Base-by-base conservation (phyloP, 805 yeast species). In the Starmerella sp. region DNA sequence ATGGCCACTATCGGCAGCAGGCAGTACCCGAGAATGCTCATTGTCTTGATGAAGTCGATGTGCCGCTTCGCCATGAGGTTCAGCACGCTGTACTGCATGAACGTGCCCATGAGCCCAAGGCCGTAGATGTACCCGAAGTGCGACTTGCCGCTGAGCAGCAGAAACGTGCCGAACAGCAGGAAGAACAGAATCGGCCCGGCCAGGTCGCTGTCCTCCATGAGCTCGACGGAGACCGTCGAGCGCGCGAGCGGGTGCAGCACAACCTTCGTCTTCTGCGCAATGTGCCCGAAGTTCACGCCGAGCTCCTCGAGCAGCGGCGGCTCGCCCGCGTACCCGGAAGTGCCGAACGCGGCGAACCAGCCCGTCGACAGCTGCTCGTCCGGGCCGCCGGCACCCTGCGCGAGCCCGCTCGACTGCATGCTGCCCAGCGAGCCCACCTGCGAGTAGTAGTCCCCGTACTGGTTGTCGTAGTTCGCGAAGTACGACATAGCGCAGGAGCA, bases 61-160 rank as follows among this genome's bases (percentile, higher is more conserved):
- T 70, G 60, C 44, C 67, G 59, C 53, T 67, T 57, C 15, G 95
- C 82, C 98, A 93, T 93, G 58, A 88, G 74, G 67, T 85, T 89
- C 68, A 95, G 84, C 56, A 93, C 74, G 62, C 79, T 79, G 70
- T 90, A 97, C 60, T 89, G 78, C 35, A 95, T 81, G 14, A 87
- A 67, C 1, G 95, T 84, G 15, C 98, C 98, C 62, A 91, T 82
- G 44, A 93, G 71, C 0, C 96, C 97, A 43, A 93, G 95, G 41
- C 98, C 97, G 66, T 93, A 93, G 50, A 93, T 86, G 69, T 93
- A 93, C 2, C 97, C 97, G 67, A 93, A 93, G 68, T 93, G 97
- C 14, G 91, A 86, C 68, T 91, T 93, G 5, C 98, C 97, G 1
- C 95, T 67, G 36, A 90, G 74, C 51, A 91, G 72, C 53, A 93